Evolutionary conservation across 2,329 filamentous ascomycete genomes (phyloP).

Genomic region (Penicillium griseofulvum): DNA sequence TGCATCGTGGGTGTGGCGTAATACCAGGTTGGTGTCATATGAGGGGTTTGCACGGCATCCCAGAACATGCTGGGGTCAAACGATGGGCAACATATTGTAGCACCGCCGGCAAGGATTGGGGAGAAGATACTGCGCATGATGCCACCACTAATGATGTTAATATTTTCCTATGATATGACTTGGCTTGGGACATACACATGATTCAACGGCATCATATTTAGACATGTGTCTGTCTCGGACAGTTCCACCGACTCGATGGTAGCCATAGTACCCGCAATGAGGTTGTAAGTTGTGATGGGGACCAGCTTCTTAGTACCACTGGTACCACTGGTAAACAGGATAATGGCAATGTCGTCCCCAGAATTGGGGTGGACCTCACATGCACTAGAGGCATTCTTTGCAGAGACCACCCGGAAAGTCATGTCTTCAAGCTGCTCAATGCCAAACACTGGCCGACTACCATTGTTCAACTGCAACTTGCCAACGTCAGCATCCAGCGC

Average conservation of each 20-base stretch:
- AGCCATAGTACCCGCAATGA: constrained; percentile 52
- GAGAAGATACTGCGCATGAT: constrained; percentile 56
- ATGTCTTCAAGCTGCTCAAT: constrained; percentile 34
- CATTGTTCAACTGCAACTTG: constrained; percentile 11
- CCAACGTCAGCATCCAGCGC: constrained; percentile 37
- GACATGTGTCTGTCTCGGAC: constrained; percentile 48
- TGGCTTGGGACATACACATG: constrained; percentile 47
- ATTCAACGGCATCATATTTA: constrained; percentile 61
- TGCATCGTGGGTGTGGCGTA: constrained; percentile 60
- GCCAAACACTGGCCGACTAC: constrained; percentile 15
- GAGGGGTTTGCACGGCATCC: constrained; percentile 50
- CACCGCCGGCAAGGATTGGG: constrained; percentile 54
- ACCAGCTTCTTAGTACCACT: constrained; percentile 60
- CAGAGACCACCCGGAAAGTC: constrained; percentile 30
- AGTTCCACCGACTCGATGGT: constrained; percentile 57
- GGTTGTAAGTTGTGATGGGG: constrained; percentile 52
- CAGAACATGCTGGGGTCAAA: constrained; percentile 58
- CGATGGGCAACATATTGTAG: constrained; percentile 53
- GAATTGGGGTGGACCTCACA: constrained; percentile 39
- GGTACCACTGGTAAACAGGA: constrained; percentile 59
- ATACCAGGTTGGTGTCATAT: constrained; percentile 53
- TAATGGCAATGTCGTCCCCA: constrained; percentile 50
- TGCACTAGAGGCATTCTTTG: background rate
- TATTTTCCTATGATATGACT: background rate
- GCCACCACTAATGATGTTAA: constrained; percentile 43